Conservation (phyloP, 202 grass and related monocot species). For the Brachypodium distachyon region DNA sequence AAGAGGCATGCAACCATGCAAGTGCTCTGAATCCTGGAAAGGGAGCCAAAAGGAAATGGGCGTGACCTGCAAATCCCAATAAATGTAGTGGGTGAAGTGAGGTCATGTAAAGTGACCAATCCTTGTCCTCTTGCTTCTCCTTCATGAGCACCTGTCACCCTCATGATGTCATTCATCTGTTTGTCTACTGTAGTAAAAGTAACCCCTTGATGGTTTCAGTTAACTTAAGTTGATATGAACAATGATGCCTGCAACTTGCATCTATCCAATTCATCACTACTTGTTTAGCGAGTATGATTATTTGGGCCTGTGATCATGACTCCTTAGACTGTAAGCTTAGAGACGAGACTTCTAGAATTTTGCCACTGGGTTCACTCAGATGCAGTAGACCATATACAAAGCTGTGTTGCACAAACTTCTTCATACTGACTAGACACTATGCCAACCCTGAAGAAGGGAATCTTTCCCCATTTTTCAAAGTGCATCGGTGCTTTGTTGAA, state of each 20-base stretch:
- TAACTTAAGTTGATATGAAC: background rate
- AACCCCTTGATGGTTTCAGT: background rate
- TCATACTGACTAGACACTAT: background rate
- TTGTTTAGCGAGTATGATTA: background rate
- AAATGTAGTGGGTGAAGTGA: constrained; percentile 47
- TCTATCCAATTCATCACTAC: background rate
- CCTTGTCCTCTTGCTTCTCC: constrained; percentile 16
- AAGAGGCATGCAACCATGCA: constrained; percentile 13
- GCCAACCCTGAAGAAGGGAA: constrained; percentile 21
- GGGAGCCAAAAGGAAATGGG: constrained; percentile 10
- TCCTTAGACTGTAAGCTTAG: background rate
- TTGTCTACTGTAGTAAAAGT: constrained; percentile 7
- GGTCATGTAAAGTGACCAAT: constrained; percentile 35
- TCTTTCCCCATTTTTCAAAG: constrained; percentile 19
- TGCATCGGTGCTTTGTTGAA: background rate
- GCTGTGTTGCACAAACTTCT: background rate
- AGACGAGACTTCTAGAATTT: background rate
- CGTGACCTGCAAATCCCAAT: constrained; percentile 47
- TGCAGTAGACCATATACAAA: background rate
- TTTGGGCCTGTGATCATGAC: background rate
- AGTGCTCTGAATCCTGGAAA: constrained; percentile 38
- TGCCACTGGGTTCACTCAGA: background rate
- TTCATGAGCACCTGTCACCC: constrained; percentile 4
- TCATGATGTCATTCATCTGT: constrained; percentile 10
- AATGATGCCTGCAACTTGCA: background rate